Conservation (phyloP, 164 flowering plant genomes). For the Liquidambar formosana region DNA sequence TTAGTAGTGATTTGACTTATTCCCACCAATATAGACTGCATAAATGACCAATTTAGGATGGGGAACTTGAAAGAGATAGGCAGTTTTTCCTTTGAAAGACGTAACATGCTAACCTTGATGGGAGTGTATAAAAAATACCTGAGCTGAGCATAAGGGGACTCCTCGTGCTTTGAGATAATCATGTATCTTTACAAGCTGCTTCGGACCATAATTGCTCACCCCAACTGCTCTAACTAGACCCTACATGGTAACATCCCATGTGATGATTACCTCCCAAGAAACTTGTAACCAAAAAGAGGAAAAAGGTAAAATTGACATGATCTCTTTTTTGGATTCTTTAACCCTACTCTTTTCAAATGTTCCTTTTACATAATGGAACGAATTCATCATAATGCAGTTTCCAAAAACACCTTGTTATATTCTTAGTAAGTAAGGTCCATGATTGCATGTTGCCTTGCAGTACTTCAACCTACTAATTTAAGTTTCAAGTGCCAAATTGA, state of each 20-base stretch:
- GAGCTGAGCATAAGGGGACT: slow-evolving; percentile 41
- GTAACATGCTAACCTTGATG: background rate
- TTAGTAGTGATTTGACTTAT: too few species aligned
- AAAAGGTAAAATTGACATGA: slow-evolving; percentile 26
- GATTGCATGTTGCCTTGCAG: too few species aligned
- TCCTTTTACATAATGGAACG: too few species aligned
- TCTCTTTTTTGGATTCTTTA: slow-evolving; percentile 5
- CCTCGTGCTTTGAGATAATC: slow-evolving; percentile 70
- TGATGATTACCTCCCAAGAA: background rate
- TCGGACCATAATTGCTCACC: slow-evolving; percentile 91
- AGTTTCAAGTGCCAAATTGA: too few species aligned
- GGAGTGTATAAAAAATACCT: slow-evolving; percentile 19
- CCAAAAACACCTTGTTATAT: too few species aligned
- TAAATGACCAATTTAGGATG: too few species aligned
- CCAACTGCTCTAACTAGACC: slow-evolving; percentile 94
- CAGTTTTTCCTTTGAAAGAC: background rate
- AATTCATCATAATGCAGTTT: too few species aligned
- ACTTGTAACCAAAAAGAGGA: too few species aligned
- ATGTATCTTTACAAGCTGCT: slow-evolving; percentile 79
- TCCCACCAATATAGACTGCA: too few species aligned
- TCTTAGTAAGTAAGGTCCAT: too few species aligned
- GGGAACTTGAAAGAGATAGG: background rate
- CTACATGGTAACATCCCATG: slow-evolving; percentile 31
- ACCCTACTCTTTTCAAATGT: too few species aligned
- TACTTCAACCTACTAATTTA: too few species aligned